Evolutionary conservation across 768 basidiomycete species (phyloP).

Genomic region (Phaffia australis): DNA sequence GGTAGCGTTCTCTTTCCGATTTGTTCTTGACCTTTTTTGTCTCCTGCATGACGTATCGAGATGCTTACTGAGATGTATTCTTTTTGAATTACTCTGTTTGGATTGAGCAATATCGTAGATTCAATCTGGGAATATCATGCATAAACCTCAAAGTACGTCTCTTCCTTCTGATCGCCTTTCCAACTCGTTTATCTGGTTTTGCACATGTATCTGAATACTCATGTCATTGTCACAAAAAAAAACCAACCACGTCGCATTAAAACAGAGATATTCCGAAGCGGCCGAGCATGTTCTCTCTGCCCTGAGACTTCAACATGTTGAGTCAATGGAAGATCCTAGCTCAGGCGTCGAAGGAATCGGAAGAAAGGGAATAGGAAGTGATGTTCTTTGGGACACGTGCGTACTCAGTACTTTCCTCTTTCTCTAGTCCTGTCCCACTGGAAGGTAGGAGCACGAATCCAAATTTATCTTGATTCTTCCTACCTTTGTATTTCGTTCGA

Average conservation of each 20-base stretch:
- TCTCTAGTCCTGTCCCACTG: not conserved
- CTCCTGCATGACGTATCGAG: not conserved
- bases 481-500: too few species aligned
- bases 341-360: constrained; percentile 33
- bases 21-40: not conserved
- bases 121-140: constrained; percentile 85
- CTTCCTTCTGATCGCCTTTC: constrained; percentile 21
- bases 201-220: not conserved
- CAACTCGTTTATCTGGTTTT: constrained; percentile 26
- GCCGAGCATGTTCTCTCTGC: constrained; percentile 80
- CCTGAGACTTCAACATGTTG: constrained; percentile 74
- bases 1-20: constrained; percentile 42
- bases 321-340: constrained; percentile 46
- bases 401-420: not conserved
- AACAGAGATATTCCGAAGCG: constrained; percentile 75
- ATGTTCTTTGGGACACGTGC: constrained; percentile 69
- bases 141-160: constrained; percentile 65
- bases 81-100: not conserved
- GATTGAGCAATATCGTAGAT: constrained; percentile 43
- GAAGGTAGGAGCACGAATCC: too few species aligned
- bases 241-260: not conserved
- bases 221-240: too few species aligned
- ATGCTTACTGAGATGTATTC: constrained; percentile 4
- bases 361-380: constrained; percentile 56
- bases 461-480: too few species aligned